A percentile compares a stretch with the other conserved stretches of the same genome.
Conservation (phyloP, 2,329 filamentous ascomycete genomes). For the Fusarium mexicanum region DNA sequence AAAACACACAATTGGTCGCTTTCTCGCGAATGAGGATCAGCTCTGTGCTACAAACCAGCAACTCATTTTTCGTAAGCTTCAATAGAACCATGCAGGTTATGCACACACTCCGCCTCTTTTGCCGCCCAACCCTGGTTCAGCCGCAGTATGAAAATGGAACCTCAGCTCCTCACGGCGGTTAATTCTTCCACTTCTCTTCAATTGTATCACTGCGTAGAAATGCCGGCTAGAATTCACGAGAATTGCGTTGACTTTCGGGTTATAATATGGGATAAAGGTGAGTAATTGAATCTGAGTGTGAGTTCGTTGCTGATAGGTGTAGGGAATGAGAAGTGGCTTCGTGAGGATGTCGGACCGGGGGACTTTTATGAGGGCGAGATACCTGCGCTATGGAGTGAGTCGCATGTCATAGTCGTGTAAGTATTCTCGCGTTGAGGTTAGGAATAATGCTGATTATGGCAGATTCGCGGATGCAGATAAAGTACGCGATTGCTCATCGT, state of each 20-base stretch:
- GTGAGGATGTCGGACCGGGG: neutral
- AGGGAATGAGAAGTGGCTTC: neutral
- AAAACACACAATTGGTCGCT: neutral
- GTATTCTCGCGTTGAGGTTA: accelerated
- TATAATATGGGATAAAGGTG: slow-evolving; percentile 15
- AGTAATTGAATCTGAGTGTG: neutral
- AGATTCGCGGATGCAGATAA: slow-evolving; percentile 47
- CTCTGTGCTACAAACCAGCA: neutral
- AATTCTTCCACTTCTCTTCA: neutral
- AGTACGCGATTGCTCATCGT: slow-evolving; percentile 44
- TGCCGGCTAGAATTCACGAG: neutral
- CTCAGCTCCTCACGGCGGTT: neutral
- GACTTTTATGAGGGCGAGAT: neutral
- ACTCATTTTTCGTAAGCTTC: neutral
- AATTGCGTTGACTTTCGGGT: slow-evolving; percentile 6
- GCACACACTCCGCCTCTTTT: neutral
- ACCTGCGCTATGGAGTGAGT: neutral
- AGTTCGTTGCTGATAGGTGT: neutral
- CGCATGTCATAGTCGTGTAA: slow-evolving; percentile 24
- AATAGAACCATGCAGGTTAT: neutral
- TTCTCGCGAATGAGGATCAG: neutral
- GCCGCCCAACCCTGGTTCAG: slow-evolving; percentile 2
- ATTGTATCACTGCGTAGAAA: neutral
- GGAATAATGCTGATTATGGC: accelerated
- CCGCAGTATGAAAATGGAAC: slow-evolving; percentile 2